Evolutionary conservation across 495 filamentous ascomycete genomes (phyloP).

Genomic region (Sordaria brevicollis): DNA sequence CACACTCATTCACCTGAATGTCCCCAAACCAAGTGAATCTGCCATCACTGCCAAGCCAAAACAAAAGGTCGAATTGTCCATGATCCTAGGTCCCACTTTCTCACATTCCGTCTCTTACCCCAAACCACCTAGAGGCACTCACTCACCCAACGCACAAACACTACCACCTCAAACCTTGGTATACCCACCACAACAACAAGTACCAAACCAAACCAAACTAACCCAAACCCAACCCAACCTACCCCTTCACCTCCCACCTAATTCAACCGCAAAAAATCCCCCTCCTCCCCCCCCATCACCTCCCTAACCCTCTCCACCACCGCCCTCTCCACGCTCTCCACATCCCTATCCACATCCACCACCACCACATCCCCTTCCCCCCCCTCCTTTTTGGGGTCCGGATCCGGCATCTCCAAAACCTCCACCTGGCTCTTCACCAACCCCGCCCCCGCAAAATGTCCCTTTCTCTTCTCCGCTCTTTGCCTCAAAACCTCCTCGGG

Average conservation of each 20-base stretch:
- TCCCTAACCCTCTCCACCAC: slow-evolving; percentile 5
- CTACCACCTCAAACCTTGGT: not conserved
- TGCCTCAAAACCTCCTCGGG: slow-evolving; percentile 3
- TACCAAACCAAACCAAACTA: no score
- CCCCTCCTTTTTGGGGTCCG: not conserved
- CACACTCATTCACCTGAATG: no score
- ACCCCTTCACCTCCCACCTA: not conserved
- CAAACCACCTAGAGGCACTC: no score
- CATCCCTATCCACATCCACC: slow-evolving; percentile 1
- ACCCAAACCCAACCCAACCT: not conserved
- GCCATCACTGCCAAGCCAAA: not conserved
- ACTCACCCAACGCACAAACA: no score
- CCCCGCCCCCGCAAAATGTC: slow-evolving; percentile 10
- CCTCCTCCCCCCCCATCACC: slow-evolving; percentile 8
- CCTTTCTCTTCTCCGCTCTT: slow-evolving; percentile 7
- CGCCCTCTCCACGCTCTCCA: slow-evolving; percentile 5
- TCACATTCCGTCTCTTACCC: not conserved
- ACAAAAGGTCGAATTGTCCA: no score
- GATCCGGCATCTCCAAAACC: slow-evolving; percentile 9
- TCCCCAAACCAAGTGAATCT: no score
- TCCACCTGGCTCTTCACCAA: slow-evolving; percentile 13
- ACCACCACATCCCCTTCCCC: slow-evolving; percentile 12
- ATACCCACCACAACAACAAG: not conserved
- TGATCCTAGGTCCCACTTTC: not conserved
- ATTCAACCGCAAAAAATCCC: slow-evolving; percentile 3